Evolutionary conservation across 805 yeast genomes (phyloP).

Genomic region (Saturnispora serradocipensis): DNA sequence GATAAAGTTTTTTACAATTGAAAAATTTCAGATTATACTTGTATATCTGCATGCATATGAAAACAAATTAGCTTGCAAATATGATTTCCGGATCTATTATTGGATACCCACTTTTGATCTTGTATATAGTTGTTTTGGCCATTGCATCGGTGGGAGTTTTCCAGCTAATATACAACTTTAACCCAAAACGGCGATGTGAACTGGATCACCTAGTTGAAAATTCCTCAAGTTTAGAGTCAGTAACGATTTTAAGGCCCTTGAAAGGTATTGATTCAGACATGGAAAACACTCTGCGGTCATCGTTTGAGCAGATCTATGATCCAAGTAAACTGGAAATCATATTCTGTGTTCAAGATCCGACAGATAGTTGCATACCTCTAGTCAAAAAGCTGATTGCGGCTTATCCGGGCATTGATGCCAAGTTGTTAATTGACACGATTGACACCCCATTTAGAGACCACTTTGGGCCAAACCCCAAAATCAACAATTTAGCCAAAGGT

Average conservation of each 20-base stretch:
- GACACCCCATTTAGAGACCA: conserved; percentile 30
- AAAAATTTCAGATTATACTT: not conserved
- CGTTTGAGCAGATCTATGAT: conserved; percentile 64
- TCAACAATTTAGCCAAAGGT: conserved; percentile 80
- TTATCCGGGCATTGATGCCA: conserved; percentile 51
- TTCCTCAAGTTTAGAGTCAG: conserved; percentile 41
- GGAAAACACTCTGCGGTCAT: conserved; percentile 54
- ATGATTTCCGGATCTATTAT: not conserved
- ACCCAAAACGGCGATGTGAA: conserved; percentile 10
- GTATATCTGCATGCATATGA: not conserved
- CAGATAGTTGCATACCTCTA: conserved; percentile 58
- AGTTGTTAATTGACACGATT: conserved; percentile 40
- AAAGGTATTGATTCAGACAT: conserved; percentile 79
- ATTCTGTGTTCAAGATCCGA: conserved; percentile 59
- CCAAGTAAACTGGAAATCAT: conserved; percentile 50
- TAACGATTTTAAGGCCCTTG: conserved; percentile 71
- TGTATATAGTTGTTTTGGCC: conserved; percentile 24
- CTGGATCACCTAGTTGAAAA: conserved; percentile 5
- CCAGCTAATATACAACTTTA: conserved; percentile 21
- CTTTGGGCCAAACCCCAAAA: conserved; percentile 84
- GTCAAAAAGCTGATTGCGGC: conserved; percentile 39
- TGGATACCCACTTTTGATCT: conserved; percentile 13
- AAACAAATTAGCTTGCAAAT: not conserved
- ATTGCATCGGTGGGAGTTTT: conserved; percentile 24
- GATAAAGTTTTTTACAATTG: not conserved